phyloP scores from a whole-genome alignment of 371 early-diverging fungal species.

The Vairimorpha necatrix region DNA sequence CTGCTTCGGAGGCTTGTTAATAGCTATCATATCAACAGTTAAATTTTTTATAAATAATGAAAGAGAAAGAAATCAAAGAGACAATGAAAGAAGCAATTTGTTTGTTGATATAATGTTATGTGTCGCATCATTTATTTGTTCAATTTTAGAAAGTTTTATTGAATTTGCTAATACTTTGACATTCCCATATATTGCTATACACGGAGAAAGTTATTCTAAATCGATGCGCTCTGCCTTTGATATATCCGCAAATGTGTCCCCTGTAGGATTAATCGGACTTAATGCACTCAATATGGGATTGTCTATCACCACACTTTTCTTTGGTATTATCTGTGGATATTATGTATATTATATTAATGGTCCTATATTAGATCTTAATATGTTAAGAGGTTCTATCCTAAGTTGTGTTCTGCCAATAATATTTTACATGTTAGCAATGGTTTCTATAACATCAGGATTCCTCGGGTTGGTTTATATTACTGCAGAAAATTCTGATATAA shows the following conservation, averaged over 20 bases:
- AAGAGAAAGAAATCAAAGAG: constrained; percentile 6
- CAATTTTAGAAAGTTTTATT: constrained; percentile 11
- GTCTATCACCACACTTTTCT: neutral
- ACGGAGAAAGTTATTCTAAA: constrained; percentile 23
- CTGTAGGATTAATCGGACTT: neutral
- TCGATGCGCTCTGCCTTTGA: constrained; percentile 20
- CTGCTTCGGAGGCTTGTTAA: constrained; percentile 36
- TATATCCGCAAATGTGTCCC: neutral
- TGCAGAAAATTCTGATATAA: neutral
- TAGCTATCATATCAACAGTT: constrained; percentile 25
- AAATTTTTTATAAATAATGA: constrained; percentile 16
- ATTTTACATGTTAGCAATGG: neutral
- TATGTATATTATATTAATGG: neutral
- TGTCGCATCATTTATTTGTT: neutral
- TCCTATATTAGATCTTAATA: too few species aligned
- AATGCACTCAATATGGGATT: neutral
- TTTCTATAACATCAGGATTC: neutral
- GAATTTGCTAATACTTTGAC: constrained; percentile 18
- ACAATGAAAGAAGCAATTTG: constrained; percentile 6
- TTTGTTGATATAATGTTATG: constrained; percentile 13
- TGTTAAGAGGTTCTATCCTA: neutral
- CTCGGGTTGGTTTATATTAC: neutral
- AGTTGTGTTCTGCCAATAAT: neutral
- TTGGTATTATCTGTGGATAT: neutral
- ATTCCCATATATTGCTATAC: constrained; percentile 33